Evolutionary conservation across 1,284 basidiomycete genomes (phyloP).

Genomic region (Anthracocystis setariae): DNA sequence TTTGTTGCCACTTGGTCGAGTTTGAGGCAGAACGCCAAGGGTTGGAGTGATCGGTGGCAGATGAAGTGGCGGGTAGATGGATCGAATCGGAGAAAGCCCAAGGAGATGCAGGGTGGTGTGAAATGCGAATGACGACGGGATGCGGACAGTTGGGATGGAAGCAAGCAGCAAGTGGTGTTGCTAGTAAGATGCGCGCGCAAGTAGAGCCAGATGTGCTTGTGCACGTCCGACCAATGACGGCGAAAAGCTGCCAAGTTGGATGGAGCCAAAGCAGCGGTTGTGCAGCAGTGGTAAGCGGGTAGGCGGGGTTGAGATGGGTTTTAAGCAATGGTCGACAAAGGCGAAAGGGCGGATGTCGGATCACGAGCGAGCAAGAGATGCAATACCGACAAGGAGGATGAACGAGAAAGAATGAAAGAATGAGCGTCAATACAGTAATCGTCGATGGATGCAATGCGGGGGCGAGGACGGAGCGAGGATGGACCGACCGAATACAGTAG

Average conservation of each 20-base stretch:
- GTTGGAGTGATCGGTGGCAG: conserved; percentile 6
- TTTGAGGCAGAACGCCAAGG: background rate
- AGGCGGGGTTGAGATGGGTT: background rate
- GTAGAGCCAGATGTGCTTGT: too few species aligned
- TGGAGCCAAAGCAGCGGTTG: background rate
- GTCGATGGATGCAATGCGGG: conserved; percentile 30
- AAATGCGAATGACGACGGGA: background rate
- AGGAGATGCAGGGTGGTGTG: conserved; percentile 1
- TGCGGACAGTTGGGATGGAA: background rate
- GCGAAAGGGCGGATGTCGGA: too few species aligned
- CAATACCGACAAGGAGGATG: conserved; percentile 1
- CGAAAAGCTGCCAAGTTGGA: too few species aligned
- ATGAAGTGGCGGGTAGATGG: conserved; percentile 4
- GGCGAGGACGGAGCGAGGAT: conserved; percentile 32
- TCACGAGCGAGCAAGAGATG: background rate
- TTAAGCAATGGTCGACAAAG: background rate
- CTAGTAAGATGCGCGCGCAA: too few species aligned
- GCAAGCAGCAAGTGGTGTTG: background rate
- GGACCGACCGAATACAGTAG: conserved; percentile 16
- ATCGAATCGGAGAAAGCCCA: conserved; percentile 6
- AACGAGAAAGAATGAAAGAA: background rate
- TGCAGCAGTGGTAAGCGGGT: background rate
- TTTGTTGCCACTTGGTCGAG: background rate
- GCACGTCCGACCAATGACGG: too few species aligned
- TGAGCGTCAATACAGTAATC: background rate